Evolutionary conservation across 2,329 filamentous ascomycete species (phyloP), one percentile per base, ranked within the genome.

Genomic region (Harringtonia lauricola): DNA sequence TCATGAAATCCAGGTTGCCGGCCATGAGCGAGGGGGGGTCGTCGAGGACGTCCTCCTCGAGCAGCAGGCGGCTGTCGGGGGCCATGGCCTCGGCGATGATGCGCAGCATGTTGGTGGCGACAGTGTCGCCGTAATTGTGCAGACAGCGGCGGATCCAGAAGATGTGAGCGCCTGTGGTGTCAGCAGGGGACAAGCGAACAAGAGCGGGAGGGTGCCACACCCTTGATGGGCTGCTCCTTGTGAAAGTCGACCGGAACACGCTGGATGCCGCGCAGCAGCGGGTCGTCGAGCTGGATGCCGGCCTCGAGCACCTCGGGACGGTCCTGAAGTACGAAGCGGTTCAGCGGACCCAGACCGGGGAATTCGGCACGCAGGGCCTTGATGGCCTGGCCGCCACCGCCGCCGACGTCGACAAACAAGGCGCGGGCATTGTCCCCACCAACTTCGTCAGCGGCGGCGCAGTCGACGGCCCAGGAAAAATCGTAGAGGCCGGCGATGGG

Each of bases 111-210:
- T 50, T 41, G 2, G 57, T 53, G 22, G 53, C 56, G 14, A 55
- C 55, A 2, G 55, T 51, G 41, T 64, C 61, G 19, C 55, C 48
- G 45, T 63, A 65, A 43, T 65, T 59, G 45, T 66, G 63, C 2
- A 66, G 55, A 36, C 58, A 59, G 8, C 59, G 57, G 41, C 55
- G 55, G 43, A 61, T 59, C 51, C 40, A 46, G 40, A 42, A 43
- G 14, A 40, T 21, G 34, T 22, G 46, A 14, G 34, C 33, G 1
- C 10, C 29, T 14, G 13, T 36, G 19, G n/a, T 36, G 35, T 36
- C 10, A 36, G 21, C 6, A 6, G 29, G n/a, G 5, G n/a, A 15
- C 29, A 31, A 31, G 5, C 13, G 29, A 15, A 15, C 5, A 36
- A 15, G 13, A 36, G 19, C 10, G 12, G 7, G 12, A 35, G 14